Base-by-base conservation (phyloP, 1,139 yeast species). In the Candida smagusa region DNA sequence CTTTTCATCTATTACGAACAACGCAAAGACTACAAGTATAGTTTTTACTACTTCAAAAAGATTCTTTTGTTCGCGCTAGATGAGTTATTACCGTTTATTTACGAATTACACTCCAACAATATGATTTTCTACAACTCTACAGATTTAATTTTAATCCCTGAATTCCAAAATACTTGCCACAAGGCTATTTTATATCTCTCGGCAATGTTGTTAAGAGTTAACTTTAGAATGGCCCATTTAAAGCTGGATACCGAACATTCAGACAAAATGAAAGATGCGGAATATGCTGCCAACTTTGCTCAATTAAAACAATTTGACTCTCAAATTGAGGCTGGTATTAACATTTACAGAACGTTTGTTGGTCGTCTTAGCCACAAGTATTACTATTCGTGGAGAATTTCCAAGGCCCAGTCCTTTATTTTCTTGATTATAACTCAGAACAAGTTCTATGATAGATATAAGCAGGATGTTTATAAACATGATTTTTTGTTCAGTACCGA, bases 331-430 rank as follows among this genome's bases (percentile, higher is more conserved):
- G 34, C 29, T 7, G 36, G 44, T 12, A 32, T 37, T 7, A 31
- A 29, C 13, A 29, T 44, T 3, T 45, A 44, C 35, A 31, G 44
- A 24, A 44, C 38, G 9, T 44, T 41, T 22, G 28, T 48, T 12
- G 36, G 41, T 1, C 36, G 43, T 13, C 40, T 49, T 12, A 64
- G 75, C 36, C 61, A 68, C 35, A 54, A 73, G 30, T 73, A 74
- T 48, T 75, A 68, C 47, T 67, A 65, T 49, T 77, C 79, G 0
- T 74, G 80, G 81, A 61, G 72, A 47, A 59, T 68, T n/a, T 63
- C 70, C 28, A 74, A 72, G 40, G 68, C 70, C 2, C 76, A 70
- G 30, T 35, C 24, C n/a, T 41, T 41, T 24, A 40, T 49, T 26
- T 27, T 33, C 9, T 30, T 38, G 9, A 28, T 47, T 8, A 40